phyloP scores from a whole-genome alignment of 2,329 filamentous ascomycete species.

The Chaetomium sp. region DNA sequence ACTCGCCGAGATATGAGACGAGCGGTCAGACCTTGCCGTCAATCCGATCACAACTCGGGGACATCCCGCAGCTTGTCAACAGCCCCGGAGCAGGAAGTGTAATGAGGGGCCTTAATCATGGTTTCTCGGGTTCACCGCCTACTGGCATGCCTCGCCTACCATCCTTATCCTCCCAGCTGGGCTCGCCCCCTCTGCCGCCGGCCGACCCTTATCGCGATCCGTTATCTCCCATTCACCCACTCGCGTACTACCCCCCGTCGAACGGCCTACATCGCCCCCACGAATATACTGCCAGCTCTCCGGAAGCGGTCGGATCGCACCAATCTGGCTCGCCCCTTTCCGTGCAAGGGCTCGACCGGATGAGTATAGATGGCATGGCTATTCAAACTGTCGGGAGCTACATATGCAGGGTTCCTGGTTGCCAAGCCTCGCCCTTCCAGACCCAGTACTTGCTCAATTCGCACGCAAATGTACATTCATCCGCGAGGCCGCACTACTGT shows the following conservation, averaged over 20 bases:
- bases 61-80: constrained; percentile 23
- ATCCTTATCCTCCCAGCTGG: constrained; percentile 32
- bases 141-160: constrained; percentile 26
- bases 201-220: constrained; percentile 40
- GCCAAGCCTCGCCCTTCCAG: constrained; percentile 66
- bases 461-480: constrained; percentile 66
- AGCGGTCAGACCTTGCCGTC: constrained; percentile 35
- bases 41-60: constrained; percentile 33
- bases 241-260: constrained; percentile 28
- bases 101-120: constrained; percentile 20
- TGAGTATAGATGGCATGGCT: constrained; percentile 54
- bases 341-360: constrained; percentile 40
- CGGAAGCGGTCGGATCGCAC: constrained; percentile 38
- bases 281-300: constrained; percentile 40
- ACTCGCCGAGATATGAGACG: constrained; percentile 34
- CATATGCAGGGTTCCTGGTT: constrained; percentile 55
- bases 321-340: constrained; percentile 34
- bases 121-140: constrained; percentile 32
- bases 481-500: constrained; percentile 59
- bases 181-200: constrained; percentile 45
- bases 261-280: constrained; percentile 32
- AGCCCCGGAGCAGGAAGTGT: constrained; percentile 25
- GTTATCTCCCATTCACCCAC: constrained; percentile 39
- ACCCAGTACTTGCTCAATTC: constrained; percentile 74
- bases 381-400: constrained; percentile 46